These are phyloP conservation scores for Aegilops sharonensis DNA, from an alignment of 176 grass and related monocot genomes.

Conservation along the genomic window DNA sequence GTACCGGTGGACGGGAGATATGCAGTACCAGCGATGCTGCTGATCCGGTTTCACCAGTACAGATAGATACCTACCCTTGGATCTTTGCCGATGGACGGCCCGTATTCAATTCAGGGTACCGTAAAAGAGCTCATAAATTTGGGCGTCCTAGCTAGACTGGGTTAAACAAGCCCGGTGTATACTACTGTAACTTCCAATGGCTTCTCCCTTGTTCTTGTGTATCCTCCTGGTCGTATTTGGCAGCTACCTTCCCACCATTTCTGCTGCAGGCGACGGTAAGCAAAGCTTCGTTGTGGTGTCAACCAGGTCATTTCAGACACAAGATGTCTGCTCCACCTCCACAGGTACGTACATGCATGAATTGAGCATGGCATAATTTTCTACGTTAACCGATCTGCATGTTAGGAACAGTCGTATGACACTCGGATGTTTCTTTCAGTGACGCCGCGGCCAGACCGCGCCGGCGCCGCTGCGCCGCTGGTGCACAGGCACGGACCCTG, in stretches of 20 bases:
- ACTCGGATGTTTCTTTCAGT: neutral
- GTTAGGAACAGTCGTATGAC: neutral
- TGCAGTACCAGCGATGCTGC: no score
- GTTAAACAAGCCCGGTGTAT: neutral
- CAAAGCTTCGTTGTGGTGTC: neutral
- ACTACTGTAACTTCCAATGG: neutral
- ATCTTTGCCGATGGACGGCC: no score
- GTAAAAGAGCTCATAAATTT: no score
- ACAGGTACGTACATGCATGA: neutral
- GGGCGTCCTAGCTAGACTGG: neutral
- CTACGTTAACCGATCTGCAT: neutral
- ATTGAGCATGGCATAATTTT: neutral
- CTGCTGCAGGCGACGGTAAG: neutral
- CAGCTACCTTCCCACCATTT: neutral
- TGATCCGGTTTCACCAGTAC: no score
- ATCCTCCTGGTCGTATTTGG: neutral
- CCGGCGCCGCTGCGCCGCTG: neutral
- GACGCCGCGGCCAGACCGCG: neutral
- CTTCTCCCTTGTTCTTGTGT: neutral
- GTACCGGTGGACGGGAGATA: no score
- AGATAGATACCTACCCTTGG: no score
- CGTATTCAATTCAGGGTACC: no score
- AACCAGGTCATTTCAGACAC: neutral
- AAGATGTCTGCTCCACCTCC: neutral
- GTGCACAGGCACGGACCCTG: slow-evolving; percentile 30